Evolutionary conservation across 2,329 filamentous ascomycete species (phyloP).

Genomic region (Malbranchea cinnamomea): DNA sequence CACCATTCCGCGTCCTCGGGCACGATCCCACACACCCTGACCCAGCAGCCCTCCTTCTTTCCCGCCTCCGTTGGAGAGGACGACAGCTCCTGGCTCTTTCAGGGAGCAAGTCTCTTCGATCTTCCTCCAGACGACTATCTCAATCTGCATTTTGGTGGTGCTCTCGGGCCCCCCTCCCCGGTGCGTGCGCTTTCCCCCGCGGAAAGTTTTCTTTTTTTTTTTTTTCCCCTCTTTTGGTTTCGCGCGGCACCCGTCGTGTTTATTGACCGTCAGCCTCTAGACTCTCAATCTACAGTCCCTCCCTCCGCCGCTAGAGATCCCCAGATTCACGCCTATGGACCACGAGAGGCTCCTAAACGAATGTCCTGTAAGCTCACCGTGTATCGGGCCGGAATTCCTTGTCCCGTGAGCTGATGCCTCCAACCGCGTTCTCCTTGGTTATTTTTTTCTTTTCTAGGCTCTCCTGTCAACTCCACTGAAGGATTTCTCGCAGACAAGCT

Average conservation of each 20-base stretch:
- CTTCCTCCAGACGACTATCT: slow-evolving; percentile 11
- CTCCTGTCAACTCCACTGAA: slow-evolving; percentile 8
- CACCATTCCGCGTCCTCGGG: slow-evolving; percentile 6
- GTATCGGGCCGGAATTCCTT: not conserved
- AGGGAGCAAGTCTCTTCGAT: slow-evolving; percentile 9
- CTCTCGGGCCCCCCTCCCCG: slow-evolving; percentile 4
- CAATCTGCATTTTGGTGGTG: slow-evolving; percentile 9
- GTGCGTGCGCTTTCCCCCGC: no score
- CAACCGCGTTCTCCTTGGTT: no score
- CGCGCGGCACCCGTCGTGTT: no score
- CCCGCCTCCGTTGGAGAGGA: slow-evolving; percentile 3
- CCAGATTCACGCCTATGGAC: slow-evolving; percentile 6
- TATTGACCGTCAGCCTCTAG: slow-evolving; percentile 6
- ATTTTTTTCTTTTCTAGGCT: slow-evolving; percentile 5
- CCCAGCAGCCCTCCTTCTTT: slow-evolving; percentile 5
- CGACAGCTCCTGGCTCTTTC: slow-evolving; percentile 11
- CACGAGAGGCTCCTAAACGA: slow-evolving; percentile 9
- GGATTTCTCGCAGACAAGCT: slow-evolving; percentile 6
- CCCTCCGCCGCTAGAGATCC: not conserved
- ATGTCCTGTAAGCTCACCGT: slow-evolving; percentile 7
- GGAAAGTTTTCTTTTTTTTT: no score
- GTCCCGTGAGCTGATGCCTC: slow-evolving; percentile 2
- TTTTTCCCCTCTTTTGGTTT: no score
- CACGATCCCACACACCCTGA: slow-evolving; percentile 5
- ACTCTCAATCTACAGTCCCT: slow-evolving; percentile 2